These are phyloP conservation scores for Gonapodya prolifera DNA, from an alignment of 192 early-diverging fungal genomes.

Conservation along the genomic window DNA sequence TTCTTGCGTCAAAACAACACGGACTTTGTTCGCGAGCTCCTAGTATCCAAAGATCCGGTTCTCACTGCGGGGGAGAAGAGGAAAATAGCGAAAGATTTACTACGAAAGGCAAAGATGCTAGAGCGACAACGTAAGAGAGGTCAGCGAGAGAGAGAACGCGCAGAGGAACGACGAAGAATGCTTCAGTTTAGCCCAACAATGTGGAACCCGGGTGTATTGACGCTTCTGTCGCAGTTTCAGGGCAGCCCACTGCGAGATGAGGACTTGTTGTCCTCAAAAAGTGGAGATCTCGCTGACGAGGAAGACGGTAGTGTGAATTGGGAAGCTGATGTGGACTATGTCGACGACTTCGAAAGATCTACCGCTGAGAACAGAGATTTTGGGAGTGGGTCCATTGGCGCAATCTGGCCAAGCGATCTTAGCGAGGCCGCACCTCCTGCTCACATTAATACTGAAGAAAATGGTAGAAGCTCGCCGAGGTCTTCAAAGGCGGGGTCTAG, in stretches of 20 bases:
- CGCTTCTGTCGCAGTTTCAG: neutral
- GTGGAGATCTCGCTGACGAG: no score
- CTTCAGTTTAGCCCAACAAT: neutral
- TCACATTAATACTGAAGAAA: no score
- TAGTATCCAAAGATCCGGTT: slow-evolving; percentile 22
- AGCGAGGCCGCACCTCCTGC: no score
- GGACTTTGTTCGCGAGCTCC: slow-evolving; percentile 18
- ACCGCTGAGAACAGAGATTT: neutral
- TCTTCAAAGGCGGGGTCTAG: no score
- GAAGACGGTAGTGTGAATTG: no score
- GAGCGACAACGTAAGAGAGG: neutral
- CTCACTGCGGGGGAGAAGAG: neutral
- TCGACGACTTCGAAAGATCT: neutral
- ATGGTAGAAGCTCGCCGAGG: no score
- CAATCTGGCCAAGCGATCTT: neutral
- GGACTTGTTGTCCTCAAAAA: no score
- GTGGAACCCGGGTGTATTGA: neutral
- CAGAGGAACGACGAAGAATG: neutral
- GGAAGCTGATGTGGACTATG: neutral
- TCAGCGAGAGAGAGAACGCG: neutral
- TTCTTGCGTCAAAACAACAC: slow-evolving; percentile 19
- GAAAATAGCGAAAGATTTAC: slow-evolving; percentile 2
- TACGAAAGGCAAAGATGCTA: slow-evolving; percentile 4
- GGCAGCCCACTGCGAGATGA: neutral
- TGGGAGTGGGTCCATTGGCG: neutral